Conservation (phyloP, 345 rosid genomes). For the Pelargonium nanum region DNA sequence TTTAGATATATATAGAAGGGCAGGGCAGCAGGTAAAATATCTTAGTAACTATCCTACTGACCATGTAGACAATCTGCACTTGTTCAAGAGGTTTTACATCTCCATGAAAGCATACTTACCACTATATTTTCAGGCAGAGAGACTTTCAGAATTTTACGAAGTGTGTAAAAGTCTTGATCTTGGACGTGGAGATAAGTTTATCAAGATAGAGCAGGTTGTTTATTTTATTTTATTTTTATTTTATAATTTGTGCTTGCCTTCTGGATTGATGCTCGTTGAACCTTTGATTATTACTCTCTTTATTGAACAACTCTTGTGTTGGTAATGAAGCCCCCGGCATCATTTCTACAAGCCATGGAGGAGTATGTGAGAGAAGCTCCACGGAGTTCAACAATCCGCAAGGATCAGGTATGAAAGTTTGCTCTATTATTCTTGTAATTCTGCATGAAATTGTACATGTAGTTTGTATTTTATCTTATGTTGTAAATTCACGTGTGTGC, state of each 20-base stretch:
- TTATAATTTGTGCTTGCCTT: constrained; percentile 10
- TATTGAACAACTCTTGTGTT: not conserved
- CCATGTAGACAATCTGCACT: not conserved
- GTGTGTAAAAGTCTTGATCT: constrained; percentile 72
- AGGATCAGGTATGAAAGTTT: constrained; percentile 56
- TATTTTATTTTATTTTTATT: no score
- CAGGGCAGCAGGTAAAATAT: constrained; percentile 72
- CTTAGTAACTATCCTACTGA: constrained; percentile 10
- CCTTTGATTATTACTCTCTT: not conserved
- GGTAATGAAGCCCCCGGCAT: constrained; percentile 63
- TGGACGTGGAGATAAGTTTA: constrained; percentile 74
- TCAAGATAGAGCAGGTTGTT: constrained; percentile 97
- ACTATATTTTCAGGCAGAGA: constrained; percentile 55
- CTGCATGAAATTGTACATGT: not conserved
- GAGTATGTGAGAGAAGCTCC: constrained; percentile 91
- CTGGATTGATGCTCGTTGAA: constrained; percentile 4
- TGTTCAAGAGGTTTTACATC: not conserved
- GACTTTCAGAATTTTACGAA: constrained; percentile 93
- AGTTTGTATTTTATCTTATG: not conserved
- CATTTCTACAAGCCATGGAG: constrained; percentile 98
- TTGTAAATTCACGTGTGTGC: not conserved
- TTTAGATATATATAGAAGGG: constrained; percentile 68
- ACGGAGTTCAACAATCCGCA: constrained; percentile 37
- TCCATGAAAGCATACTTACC: constrained; percentile 1
- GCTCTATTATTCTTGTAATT: not conserved